phyloP scores from a whole-genome alignment of 306 rosid genomes.

The Acacia crassicarpa region DNA sequence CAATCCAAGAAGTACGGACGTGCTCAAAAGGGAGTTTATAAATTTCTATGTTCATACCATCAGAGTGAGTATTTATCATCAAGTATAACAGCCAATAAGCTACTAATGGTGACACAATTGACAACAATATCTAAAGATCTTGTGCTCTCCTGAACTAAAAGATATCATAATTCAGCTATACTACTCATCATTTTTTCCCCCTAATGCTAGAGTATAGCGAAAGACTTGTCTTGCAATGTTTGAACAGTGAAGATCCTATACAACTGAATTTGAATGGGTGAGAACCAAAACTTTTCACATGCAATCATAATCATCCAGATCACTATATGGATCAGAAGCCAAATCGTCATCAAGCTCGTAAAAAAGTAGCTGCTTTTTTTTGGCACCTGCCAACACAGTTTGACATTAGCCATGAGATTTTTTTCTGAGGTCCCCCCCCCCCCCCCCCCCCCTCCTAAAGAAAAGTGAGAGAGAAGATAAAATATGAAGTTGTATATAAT shows the following conservation, averaged over 20 bases:
- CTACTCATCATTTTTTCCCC: slow-evolving; percentile 33
- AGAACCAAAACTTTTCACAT: slow-evolving; percentile 62
- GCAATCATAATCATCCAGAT: slow-evolving; percentile 74
- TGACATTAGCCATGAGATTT: neutral
- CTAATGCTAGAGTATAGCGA: slow-evolving; percentile 32
- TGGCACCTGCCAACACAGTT: slow-evolving; percentile 54
- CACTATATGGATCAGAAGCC: slow-evolving; percentile 54
- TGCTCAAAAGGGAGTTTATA: neutral
- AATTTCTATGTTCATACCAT: slow-evolving; percentile 26
- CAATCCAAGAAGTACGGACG: slow-evolving; percentile 27
- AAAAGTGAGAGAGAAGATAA: neutral
- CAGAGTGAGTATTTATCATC: slow-evolving; percentile 20
- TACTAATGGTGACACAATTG: slow-evolving; percentile 41
- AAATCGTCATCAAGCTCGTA: slow-evolving; percentile 84
- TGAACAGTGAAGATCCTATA: slow-evolving; percentile 32
- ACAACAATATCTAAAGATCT: slow-evolving; percentile 25
- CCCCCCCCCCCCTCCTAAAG: no score
- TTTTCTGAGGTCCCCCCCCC: no score
- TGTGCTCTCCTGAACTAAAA: slow-evolving; percentile 30
- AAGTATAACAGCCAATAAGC: neutral
- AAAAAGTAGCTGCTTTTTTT: slow-evolving; percentile 87
- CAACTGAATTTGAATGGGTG: slow-evolving; percentile 28
- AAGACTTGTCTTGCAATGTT: slow-evolving; percentile 44
- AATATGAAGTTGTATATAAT: neutral
- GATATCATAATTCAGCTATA: slow-evolving; percentile 35